A percentile compares a stretch with the other conserved stretches of the same genome.
phyloP scores from a whole-genome alignment of 352 stramenopile species.

The Phytophthora pistaciae region DNA sequence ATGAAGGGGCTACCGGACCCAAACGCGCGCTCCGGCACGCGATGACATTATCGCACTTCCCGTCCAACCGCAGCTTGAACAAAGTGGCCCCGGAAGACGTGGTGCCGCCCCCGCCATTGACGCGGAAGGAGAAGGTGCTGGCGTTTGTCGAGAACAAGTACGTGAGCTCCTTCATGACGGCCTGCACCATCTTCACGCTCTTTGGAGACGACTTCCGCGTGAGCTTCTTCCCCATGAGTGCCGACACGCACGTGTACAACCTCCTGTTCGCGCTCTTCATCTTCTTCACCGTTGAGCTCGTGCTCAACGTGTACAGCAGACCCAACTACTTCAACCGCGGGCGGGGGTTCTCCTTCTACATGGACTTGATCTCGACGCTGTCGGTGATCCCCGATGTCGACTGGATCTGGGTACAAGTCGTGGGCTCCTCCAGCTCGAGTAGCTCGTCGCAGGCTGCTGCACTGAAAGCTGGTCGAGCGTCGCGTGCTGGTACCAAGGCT shows the following conservation, averaged over 20 bases:
- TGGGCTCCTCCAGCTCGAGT: conserved; percentile 33
- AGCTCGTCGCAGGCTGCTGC: conserved; percentile 63
- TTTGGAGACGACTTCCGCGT: conserved; percentile 90
- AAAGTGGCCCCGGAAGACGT: conserved; percentile 78
- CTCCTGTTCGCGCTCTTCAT: conserved; percentile 86
- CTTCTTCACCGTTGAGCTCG: conserved; percentile 78
- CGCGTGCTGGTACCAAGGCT: conserved; percentile 87
- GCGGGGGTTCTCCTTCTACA: conserved; percentile 90
- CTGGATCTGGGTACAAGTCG: conserved; percentile 81
- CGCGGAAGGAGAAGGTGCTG: conserved; percentile 55
- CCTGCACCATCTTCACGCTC: conserved; percentile 88
- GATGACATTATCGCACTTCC: conserved; percentile 48
- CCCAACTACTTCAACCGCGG: conserved; percentile 84
- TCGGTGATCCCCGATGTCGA: conserved; percentile 93
- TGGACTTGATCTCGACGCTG: conserved; percentile 94
- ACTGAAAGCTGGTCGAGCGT: conserved; percentile 87
- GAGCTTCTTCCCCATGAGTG: conserved; percentile 67
- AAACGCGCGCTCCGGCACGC: conserved; percentile 40
- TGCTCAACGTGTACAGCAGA: conserved; percentile 74
- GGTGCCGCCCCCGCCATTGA: conserved; percentile 36
- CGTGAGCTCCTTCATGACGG: conserved; percentile 67
- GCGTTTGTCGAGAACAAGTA: conserved; percentile 77
- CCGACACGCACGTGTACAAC: conserved; percentile 76
- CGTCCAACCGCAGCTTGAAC: conserved; percentile 59
- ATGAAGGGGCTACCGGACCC: conserved; percentile 30